A percentile compares a stretch with the other conserved stretches of the same genome.
These are phyloP conservation scores for Lojkania enalia DNA, from an alignment of 2,329 filamentous ascomycete species.

Conservation along the genomic window DNA sequence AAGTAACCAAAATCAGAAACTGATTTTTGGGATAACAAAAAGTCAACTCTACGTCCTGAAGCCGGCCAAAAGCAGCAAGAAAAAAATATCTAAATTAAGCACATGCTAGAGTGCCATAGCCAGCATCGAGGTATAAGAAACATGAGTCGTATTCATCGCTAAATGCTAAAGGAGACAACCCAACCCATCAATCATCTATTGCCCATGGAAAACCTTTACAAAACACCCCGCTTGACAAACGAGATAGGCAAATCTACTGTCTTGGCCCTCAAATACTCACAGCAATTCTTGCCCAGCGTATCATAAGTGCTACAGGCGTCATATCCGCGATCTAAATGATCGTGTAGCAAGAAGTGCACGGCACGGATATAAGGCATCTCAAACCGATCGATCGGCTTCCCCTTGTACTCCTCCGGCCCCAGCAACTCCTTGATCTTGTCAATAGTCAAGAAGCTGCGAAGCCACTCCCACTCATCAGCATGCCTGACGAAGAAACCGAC, in stretches of 20 bases:
- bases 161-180: too few relatives aligned
- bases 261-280: constrained; percentile 51
- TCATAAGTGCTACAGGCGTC: constrained; percentile 51
- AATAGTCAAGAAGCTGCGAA: constrained; percentile 30
- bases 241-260: constrained; percentile 50
- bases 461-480: constrained; percentile 39
- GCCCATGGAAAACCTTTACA: too few relatives aligned
- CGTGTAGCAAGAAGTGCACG: constrained; percentile 51
- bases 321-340: constrained; percentile 52
- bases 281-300: constrained; percentile 52
- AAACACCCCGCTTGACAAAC: constrained; percentile 48
- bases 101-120: too few relatives aligned
- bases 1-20: too few relatives aligned
- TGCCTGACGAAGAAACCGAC: constrained; percentile 38
- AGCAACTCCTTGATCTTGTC: constrained; percentile 33
- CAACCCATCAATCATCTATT: too few relatives aligned
- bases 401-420: constrained; percentile 35
- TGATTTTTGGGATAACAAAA: too few relatives aligned
- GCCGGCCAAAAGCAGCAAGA: too few relatives aligned
- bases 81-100: too few relatives aligned
- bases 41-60: too few relatives aligned
- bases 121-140: too few relatives aligned
- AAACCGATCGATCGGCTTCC: constrained; percentile 43
- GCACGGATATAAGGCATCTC: constrained; percentile 45
- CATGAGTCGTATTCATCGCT: too few relatives aligned